A percentile compares a stretch with the other conserved stretches of the same genome.
phyloP scores from a whole-genome alignment of 2,329 filamentous ascomycete genomes.

The Arachnopeziza araneosa region DNA sequence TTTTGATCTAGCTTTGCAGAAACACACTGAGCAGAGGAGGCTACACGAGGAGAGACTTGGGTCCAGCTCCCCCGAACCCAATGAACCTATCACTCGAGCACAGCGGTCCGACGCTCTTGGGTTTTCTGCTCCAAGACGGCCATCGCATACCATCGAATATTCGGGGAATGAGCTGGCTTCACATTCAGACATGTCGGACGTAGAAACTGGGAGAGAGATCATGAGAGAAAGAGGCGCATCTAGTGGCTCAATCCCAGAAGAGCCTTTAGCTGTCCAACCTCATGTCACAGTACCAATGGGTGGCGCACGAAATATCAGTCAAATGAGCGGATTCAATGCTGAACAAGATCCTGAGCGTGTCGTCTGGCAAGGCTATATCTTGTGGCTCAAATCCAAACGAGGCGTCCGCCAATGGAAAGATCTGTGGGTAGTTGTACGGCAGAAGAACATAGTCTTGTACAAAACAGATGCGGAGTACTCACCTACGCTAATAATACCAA shows the following conservation, averaged over 20 bases:
- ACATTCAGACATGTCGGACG: constrained; percentile 82
- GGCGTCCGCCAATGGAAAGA: constrained; percentile 93
- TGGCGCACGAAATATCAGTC: constrained; percentile 52
- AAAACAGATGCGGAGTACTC: constrained; percentile 91
- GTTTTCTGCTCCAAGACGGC: constrained; percentile 36
- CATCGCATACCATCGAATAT: constrained; percentile 60
- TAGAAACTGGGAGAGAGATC: constrained; percentile 34
- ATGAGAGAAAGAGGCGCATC: constrained; percentile 33
- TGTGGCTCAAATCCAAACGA: constrained; percentile 74
- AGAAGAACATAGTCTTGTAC: constrained; percentile 81
- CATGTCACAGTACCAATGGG: constrained; percentile 31
- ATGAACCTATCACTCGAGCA: constrained; percentile 29
- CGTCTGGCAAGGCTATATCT: constrained; percentile 89
- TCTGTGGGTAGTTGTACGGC: constrained; percentile 85
- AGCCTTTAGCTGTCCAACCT: constrained; percentile 28
- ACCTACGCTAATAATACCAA: constrained; percentile 73
- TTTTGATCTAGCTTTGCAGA: constrained; percentile 25
- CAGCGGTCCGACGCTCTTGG: constrained; percentile 21
- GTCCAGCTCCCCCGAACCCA: constrained; percentile 56
- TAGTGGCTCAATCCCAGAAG: constrained; percentile 27
- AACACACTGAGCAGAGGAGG: constrained; percentile 19
- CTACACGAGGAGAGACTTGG: constrained; percentile 30
- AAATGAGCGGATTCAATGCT: constrained; percentile 49
- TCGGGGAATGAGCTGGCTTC: constrained; percentile 67
- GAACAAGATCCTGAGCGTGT: constrained; percentile 76